These are phyloP conservation scores for Podospora appendiculata DNA, from an alignment of 495 filamentous ascomycete species.

Conservation along the genomic window DNA sequence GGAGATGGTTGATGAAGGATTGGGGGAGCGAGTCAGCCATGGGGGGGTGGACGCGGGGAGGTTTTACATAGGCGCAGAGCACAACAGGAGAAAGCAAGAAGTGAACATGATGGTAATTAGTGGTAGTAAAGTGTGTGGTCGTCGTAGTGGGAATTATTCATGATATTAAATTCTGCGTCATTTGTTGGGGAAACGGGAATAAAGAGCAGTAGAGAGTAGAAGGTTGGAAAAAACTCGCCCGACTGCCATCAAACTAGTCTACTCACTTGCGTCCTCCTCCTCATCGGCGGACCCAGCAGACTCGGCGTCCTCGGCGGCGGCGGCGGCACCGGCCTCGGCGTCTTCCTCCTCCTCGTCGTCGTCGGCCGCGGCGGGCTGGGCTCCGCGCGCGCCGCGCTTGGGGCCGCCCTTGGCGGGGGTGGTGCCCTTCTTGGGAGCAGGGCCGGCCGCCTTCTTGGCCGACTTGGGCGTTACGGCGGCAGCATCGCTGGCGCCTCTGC, in stretches of 20 bases:
- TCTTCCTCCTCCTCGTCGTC: conserved; percentile 14
- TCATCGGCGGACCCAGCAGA: conserved; percentile 10
- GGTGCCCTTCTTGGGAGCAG: conserved; percentile 7
- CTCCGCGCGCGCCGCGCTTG: conserved; percentile 10
- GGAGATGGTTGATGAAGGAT: no score
- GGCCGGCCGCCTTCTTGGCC: conserved; percentile 7
- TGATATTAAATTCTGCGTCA: not conserved
- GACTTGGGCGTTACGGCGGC: conserved; percentile 1
- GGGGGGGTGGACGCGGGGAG: no score
- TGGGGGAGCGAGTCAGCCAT: no score
- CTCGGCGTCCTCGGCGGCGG: conserved; percentile 13
- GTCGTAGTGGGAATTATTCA: not conserved
- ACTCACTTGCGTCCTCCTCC: conserved; percentile 13
- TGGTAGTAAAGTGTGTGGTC: not conserved
- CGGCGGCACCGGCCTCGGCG: conserved; percentile 2
- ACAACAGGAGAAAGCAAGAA: no score
- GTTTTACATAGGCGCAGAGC: no score
- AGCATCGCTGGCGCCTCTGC: not conserved
- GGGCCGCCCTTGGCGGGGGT: conserved; percentile 22
- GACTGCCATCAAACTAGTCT: not conserved
- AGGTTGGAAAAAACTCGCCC: not conserved
- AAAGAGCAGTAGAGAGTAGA: not conserved
- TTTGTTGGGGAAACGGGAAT: not conserved
- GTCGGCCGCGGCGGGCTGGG: conserved; percentile 12
- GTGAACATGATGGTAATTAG: not conserved